Conservation (phyloP, 208 protist genomes). For the Sergeia podlipaevii region DNA sequence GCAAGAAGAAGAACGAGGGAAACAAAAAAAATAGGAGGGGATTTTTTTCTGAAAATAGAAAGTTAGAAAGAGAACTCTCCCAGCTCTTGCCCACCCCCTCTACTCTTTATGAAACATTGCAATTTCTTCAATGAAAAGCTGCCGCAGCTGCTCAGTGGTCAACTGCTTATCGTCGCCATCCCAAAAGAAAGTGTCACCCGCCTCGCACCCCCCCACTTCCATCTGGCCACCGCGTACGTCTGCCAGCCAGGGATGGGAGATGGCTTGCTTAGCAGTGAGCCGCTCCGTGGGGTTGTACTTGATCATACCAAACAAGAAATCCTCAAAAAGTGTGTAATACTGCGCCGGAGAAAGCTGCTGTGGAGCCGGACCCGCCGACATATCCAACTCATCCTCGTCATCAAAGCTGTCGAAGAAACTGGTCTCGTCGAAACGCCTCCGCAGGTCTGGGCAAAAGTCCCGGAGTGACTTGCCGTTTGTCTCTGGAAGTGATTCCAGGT, state of each 20-base stretch:
- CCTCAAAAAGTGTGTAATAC: constrained; percentile 62
- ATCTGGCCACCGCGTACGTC: constrained; percentile 37
- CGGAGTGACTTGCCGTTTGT: constrained; percentile 48
- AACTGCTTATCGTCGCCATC: constrained; percentile 35
- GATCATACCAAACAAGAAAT: constrained; percentile 91
- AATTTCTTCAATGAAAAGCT: constrained; percentile 65
- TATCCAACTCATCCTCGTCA: constrained; percentile 14
- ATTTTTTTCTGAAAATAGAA: constrained; percentile 9
- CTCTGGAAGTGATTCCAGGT: constrained; percentile 48
- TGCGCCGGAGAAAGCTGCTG: constrained; percentile 15
- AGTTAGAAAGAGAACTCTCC: constrained; percentile 5
- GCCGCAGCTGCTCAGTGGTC: constrained; percentile 39
- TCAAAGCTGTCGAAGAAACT: constrained; percentile 51
- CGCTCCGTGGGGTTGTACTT: constrained; percentile 92
- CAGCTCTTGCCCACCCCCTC: background rate
- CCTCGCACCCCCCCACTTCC: constrained; percentile 39
- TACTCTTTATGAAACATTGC: constrained; percentile 21
- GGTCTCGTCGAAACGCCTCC: constrained; percentile 31
- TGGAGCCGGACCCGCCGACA: constrained; percentile 1
- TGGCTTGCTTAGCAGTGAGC: constrained; percentile 91
- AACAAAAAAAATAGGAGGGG: constrained; percentile 7
- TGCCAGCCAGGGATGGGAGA: constrained; percentile 77
- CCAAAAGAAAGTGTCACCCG: constrained; percentile 35
- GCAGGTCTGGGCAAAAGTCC: constrained; percentile 43
- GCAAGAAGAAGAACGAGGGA: constrained; percentile 8